phyloP scores from a whole-genome alignment of 192 early-diverging fungal genomes.

The Mortierella antarctica region DNA sequence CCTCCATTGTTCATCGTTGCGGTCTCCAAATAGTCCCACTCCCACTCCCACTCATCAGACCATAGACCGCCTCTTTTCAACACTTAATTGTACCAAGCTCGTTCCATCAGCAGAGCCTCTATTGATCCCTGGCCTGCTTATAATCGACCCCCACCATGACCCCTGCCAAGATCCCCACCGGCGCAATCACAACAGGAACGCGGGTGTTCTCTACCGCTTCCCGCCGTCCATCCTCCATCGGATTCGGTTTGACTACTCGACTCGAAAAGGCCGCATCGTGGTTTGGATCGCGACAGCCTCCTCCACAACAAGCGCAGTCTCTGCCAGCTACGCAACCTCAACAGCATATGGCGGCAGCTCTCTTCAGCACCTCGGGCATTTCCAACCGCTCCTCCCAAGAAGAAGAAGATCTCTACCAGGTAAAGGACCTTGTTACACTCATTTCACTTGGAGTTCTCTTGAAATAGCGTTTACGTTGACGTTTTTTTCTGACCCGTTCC shows the following conservation, averaged over 20 bases:
- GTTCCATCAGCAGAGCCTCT: too few relatives aligned
- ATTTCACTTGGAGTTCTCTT: neutral
- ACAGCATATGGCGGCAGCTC: conserved; percentile 5
- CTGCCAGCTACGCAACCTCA: neutral
- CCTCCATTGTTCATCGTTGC: too few relatives aligned
- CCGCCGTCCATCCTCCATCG: conserved; percentile 7
- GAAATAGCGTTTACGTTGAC: neutral
- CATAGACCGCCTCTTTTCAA: too few relatives aligned
- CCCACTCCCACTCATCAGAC: too few relatives aligned
- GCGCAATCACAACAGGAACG: conserved; percentile 26
- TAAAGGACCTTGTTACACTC: neutral
- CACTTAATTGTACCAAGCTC: too few relatives aligned
- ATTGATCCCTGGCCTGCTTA: too few relatives aligned
- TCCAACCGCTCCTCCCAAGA: conserved; percentile 24
- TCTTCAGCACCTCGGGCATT: conserved; percentile 18
- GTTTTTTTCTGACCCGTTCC: neutral
- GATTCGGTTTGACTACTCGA: conserved; percentile 4
- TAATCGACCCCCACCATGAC: neutral
- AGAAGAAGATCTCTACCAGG: conserved; percentile 51
- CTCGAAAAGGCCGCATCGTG: conserved; percentile 8
- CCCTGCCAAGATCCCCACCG: conserved; percentile 18
- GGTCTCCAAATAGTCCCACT: too few relatives aligned
- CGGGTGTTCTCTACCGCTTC: conserved; percentile 20
- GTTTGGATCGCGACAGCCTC: neutral
- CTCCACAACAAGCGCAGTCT: neutral